Evolutionary conservation across 306 rosid species (phyloP).

Genomic region (Mucuna pruriens): DNA sequence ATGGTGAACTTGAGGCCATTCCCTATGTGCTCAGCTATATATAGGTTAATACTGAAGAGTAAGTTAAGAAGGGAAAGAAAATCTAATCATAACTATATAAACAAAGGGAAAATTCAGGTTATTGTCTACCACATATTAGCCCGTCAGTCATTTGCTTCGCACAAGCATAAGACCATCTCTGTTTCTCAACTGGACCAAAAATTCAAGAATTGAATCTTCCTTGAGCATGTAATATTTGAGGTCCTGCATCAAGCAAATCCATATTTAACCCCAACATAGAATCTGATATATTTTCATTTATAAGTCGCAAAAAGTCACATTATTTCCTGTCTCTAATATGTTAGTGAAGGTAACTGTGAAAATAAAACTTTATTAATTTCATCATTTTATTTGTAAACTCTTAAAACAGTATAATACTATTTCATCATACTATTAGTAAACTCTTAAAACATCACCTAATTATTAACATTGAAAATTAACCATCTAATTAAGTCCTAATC

Average conservation of each 20-base stretch:
- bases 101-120: conserved; percentile 20
- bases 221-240: conserved; percentile 73
- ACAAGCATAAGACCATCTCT: conserved; percentile 93
- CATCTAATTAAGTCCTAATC: not conserved
- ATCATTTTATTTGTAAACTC: not conserved
- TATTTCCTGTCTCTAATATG: too few species aligned
- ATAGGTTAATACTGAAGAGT: conserved; percentile 25
- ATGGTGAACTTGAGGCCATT: conserved; percentile 81
- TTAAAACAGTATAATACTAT: not conserved
- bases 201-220: conserved; percentile 82
- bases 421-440: not conserved
- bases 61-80: conserved; percentile 11
- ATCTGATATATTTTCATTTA: too few species aligned
- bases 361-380: not conserved
- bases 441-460: not conserved
- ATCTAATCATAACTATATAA: not conserved
- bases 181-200: conserved; percentile 81
- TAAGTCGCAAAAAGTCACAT: too few species aligned
- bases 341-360: not conserved
- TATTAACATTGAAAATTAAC: not conserved
- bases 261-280: not conserved
- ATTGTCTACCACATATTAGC: conserved; percentile 71
- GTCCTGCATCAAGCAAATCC: conserved; percentile 52
- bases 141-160: conserved; percentile 93
- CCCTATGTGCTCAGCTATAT: conserved; percentile 85